Evolutionary conservation across 140 eudicot species (phyloP).

Genomic region (Erigeron philadelphicus): DNA sequence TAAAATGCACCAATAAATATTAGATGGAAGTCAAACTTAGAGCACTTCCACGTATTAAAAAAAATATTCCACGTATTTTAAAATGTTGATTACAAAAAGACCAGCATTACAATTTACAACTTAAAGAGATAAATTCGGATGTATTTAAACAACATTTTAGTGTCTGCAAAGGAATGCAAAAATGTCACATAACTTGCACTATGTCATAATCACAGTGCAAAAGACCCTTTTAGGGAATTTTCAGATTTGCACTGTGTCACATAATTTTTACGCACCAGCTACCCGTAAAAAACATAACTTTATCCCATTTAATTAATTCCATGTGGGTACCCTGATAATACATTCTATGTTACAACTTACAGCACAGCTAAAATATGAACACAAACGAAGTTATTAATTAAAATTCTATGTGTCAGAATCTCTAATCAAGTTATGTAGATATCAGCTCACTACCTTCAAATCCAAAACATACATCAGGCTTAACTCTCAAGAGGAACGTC

Average conservation of each 20-base stretch:
- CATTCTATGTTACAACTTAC: conserved; percentile 14
- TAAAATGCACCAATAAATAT: background rate
- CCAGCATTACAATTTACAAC: no score
- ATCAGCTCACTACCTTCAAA: conserved; percentile 13
- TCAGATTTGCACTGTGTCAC: no score
- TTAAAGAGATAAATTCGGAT: no score
- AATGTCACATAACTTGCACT: no score
- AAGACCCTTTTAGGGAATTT: no score
- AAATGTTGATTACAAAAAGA: no score
- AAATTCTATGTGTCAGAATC: no score
- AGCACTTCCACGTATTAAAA: background rate
- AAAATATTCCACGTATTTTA: background rate
- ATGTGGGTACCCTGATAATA: background rate
- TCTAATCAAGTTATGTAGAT: background rate
- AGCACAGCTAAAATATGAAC: background rate
- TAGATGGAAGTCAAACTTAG: background rate
- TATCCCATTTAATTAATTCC: background rate
- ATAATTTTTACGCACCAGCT: no score
- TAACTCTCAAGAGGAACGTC: conserved; percentile 37
- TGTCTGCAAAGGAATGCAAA: no score
- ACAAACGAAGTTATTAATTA: background rate
- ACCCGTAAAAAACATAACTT: background rate
- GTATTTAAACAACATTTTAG: no score
- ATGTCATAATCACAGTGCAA: no score
- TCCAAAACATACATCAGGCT: background rate